Percentiles rank a stretch among this genome's conserved stretches.
phyloP scores from a whole-genome alignment of 495 filamentous ascomycete genomes.

The Amphirosellinia nigrospora region DNA sequence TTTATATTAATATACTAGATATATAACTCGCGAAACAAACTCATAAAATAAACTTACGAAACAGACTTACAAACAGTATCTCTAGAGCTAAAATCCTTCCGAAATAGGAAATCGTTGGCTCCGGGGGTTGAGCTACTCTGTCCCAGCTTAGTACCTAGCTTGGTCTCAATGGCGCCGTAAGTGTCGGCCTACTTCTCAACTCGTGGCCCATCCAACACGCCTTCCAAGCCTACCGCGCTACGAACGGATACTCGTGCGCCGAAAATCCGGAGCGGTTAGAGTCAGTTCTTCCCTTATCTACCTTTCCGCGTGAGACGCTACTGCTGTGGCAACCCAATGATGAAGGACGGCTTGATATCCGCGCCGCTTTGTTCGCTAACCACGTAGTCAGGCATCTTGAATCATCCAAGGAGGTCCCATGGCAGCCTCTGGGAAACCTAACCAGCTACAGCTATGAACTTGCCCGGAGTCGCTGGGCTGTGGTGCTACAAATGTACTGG shows the following conservation, averaged over 20 bases:
- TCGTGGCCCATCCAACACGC: background rate
- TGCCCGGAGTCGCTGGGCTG: background rate
- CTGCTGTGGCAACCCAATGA: background rate
- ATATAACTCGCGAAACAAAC: no score
- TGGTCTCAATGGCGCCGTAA: background rate
- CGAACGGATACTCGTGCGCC: background rate
- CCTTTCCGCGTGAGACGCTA: slow-evolving; percentile 13
- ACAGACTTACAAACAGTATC: no score
- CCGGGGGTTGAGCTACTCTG: no score
- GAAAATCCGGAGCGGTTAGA: background rate
- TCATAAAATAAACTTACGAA: no score
- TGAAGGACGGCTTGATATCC: background rate
- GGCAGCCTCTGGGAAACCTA: background rate
- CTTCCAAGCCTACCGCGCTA: background rate
- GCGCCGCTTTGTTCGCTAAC: slow-evolving; percentile 21
- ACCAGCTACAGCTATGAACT: background rate
- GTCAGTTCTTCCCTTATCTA: slow-evolving; percentile 2
- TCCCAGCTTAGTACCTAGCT: background rate
- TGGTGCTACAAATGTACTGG: slow-evolving; percentile 20
- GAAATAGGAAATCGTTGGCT: no score
- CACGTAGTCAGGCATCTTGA: slow-evolving; percentile 18
- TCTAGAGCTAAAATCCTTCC: no score
- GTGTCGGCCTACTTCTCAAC: background rate
- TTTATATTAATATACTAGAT: no score
- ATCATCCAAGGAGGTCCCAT: background rate